phyloP scores from a whole-genome alignment of 345 rosid genomes.

The Eucalyptus paniculata region DNA sequence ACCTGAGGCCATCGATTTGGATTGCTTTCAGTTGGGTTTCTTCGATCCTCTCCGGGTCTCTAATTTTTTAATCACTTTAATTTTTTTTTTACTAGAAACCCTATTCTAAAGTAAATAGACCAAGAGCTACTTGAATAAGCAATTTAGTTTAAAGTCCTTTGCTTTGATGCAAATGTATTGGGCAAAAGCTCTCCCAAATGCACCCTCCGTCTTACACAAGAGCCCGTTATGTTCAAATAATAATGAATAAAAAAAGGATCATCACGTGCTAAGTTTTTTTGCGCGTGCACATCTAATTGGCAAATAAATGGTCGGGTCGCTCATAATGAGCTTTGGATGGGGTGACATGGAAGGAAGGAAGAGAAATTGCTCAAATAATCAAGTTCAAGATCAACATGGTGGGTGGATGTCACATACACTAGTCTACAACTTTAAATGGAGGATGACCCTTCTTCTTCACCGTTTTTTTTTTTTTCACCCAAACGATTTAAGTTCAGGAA shows the following conservation, averaged over 20 bases:
- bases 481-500: accelerated
- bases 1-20: accelerated
- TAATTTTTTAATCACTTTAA: not conserved
- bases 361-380: not conserved
- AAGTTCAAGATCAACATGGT: not conserved
- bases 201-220: not conserved
- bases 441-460: not conserved
- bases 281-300: not conserved
- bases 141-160: not conserved
- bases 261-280: not conserved
- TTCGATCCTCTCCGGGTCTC: accelerated
- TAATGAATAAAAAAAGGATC: not conserved
- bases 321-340: not conserved
- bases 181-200: not conserved
- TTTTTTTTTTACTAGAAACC: not conserved
- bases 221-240: not conserved
- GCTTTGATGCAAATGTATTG: not conserved
- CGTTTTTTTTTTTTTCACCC: accelerated
- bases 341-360: not conserved
- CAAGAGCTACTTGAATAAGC: not conserved
- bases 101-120: not conserved
- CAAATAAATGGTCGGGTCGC: not conserved
- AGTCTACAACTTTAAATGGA: not conserved
- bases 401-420: not conserved
- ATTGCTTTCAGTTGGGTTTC: not conserved